These are phyloP conservation scores for Leccinum boreale DNA, from an alignment of 768 basidiomycete genomes.

Conservation along the genomic window DNA sequence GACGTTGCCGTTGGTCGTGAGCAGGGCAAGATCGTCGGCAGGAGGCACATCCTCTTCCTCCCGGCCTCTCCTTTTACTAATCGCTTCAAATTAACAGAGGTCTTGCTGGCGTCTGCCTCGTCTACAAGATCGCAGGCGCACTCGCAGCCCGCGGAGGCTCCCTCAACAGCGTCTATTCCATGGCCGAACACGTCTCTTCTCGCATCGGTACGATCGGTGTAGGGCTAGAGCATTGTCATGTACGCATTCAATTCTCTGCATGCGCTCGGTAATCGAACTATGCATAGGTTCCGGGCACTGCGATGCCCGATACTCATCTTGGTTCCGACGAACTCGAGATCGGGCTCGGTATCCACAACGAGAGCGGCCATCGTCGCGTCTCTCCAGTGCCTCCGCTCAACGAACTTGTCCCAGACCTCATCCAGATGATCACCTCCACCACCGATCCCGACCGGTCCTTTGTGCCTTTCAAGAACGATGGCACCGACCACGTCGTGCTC, in stretches of 20 bases:
- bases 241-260: conserved; percentile 25
- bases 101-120: conserved; percentile 75
- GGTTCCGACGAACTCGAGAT: conserved; percentile 72
- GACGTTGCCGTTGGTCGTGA: conserved; percentile 83
- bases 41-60: conserved; percentile 44
- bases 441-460: conserved; percentile 76
- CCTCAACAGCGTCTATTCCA: conserved; percentile 64
- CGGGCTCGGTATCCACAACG: conserved; percentile 91
- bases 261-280: background rate
- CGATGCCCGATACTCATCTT: conserved; percentile 52
- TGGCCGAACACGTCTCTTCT: conserved; percentile 64
- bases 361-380: conserved; percentile 66
- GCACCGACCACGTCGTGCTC: conserved; percentile 67
- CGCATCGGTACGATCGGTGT: conserved; percentile 77
- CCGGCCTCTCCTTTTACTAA: background rate
- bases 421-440: conserved; percentile 69
- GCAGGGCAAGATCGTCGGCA: conserved; percentile 81
- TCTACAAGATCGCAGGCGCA: conserved; percentile 91
- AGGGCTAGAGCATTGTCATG: conserved; percentile 89
- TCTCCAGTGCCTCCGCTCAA: conserved; percentile 70
- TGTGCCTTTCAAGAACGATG: conserved; percentile 61
- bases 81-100: conserved; percentile 46
- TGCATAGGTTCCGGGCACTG: conserved; percentile 74
- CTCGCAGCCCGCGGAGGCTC: conserved; percentile 63
- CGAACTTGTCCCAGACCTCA: conserved; percentile 64